Evolutionary conservation across 2,329 filamentous ascomycete genomes (phyloP).

Genomic region (Macrophomina phaseolina): DNA sequence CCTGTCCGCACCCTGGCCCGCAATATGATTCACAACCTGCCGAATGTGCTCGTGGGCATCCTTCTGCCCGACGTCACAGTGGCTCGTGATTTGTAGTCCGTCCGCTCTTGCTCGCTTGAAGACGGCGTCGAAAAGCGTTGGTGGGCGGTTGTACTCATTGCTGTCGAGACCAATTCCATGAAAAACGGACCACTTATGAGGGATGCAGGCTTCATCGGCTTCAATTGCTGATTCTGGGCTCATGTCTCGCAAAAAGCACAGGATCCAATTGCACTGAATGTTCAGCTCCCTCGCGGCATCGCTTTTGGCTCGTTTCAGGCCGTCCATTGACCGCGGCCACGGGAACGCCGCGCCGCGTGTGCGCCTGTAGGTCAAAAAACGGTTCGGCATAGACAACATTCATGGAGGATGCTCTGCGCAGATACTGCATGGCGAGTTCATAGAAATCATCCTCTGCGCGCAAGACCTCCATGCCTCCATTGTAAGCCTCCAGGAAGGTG

Average conservation of each 20-base stretch:
- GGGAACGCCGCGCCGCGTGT: conserved; percentile 46
- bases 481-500: conserved; percentile 38
- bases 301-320: conserved; percentile 37
- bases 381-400: conserved; percentile 50
- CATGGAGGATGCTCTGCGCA: conserved; percentile 40
- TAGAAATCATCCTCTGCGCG: conserved; percentile 47
- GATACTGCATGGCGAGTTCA: conserved; percentile 49
- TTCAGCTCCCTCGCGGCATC: conserved; percentile 29
- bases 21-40: conserved; percentile 41
- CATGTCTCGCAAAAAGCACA: conserved; percentile 53
- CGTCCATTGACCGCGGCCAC: conserved; percentile 43
- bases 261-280: conserved; percentile 42
- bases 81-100: conserved; percentile 55
- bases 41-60: conserved; percentile 53
- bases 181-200: conserved; percentile 52
- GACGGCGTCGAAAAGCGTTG: conserved; percentile 50
- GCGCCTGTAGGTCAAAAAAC: conserved; percentile 53
- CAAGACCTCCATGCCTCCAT: conserved; percentile 39
- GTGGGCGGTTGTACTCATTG: conserved; percentile 55
- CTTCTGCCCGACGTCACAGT: conserved; percentile 59
- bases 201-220: conserved; percentile 47
- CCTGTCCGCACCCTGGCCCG: conserved; percentile 43
- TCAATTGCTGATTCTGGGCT: conserved; percentile 46
- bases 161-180: conserved; percentile 54
- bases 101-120: conserved; percentile 48